These are phyloP conservation scores for Mycena vitilis DNA, from an alignment of 768 basidiomycete genomes.

Conservation along the genomic window DNA sequence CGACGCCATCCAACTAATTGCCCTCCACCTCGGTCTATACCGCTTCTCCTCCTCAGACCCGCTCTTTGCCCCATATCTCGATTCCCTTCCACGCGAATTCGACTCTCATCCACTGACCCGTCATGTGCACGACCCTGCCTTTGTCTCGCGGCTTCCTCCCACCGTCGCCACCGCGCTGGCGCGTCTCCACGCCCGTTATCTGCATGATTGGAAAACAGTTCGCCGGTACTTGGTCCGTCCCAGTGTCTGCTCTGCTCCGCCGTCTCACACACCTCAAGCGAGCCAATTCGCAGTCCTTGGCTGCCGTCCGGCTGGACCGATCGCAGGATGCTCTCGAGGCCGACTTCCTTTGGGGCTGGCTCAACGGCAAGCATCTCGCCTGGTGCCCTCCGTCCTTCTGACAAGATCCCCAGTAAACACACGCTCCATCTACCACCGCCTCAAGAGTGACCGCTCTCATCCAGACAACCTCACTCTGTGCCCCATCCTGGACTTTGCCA, in stretches of 20 bases:
- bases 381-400: slow-evolving; percentile 37
- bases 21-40: slow-evolving; percentile 83
- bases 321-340: slow-evolving; percentile 39
- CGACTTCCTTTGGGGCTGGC: slow-evolving; percentile 90
- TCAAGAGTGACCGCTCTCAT: slow-evolving; percentile 60
- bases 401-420: slow-evolving; percentile 78
- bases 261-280: slow-evolving; percentile 29
- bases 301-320: slow-evolving; percentile 22
- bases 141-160: slow-evolving; percentile 55
- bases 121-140: slow-evolving; percentile 54
- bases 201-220: slow-evolving; percentile 68
- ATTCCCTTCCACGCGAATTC: slow-evolving; percentile 80
- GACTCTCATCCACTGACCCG: slow-evolving; percentile 79
- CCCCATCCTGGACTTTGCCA: slow-evolving; percentile 92
- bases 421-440: slow-evolving; percentile 82
- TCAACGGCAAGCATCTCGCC: slow-evolving; percentile 65
- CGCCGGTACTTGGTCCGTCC: slow-evolving; percentile 64
- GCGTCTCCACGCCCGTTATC: slow-evolving; percentile 60
- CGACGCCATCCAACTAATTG: slow-evolving; percentile 80
- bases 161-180: slow-evolving; percentile 55
- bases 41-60: slow-evolving; percentile 63
- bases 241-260: background rate
- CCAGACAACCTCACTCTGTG: slow-evolving; percentile 88
- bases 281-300: slow-evolving; percentile 29
- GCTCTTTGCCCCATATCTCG: slow-evolving; percentile 81